Conservation (phyloP, 352 stramenopile species). For the Aphanomyces astaci region DNA sequence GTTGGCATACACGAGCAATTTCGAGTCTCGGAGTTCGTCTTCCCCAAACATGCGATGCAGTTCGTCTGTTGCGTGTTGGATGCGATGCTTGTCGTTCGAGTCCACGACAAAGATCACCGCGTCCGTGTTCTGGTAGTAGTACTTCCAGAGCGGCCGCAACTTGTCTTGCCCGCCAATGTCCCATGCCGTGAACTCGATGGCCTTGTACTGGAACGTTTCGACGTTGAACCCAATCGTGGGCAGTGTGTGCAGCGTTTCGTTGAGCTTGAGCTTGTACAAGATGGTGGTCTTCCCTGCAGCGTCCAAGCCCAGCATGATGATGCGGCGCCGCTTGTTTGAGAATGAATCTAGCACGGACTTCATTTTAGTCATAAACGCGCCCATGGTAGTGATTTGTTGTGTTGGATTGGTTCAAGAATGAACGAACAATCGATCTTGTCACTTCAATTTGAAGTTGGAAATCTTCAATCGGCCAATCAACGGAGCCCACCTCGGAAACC, state of each 20-base stretch:
- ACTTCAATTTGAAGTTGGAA: no score
- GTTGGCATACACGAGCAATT: slow-evolving; percentile 46
- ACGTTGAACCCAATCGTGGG: slow-evolving; percentile 41
- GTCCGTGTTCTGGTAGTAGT: slow-evolving; percentile 25
- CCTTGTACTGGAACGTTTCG: slow-evolving; percentile 35
- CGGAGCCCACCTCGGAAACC: background rate
- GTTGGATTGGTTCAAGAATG: no score
- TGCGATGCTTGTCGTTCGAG: slow-evolving; percentile 20
- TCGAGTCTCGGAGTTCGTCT: slow-evolving; percentile 27
- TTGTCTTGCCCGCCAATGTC: slow-evolving; percentile 27
- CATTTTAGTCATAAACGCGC: slow-evolving; percentile 2
- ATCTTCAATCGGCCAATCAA: background rate
- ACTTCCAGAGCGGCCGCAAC: slow-evolving; percentile 20
- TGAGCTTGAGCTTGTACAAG: slow-evolving; percentile 25
- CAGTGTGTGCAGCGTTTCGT: slow-evolving; percentile 25
- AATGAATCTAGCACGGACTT: background rate
- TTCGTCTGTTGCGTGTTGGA: slow-evolving; percentile 37
- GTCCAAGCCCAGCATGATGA: slow-evolving; percentile 24
- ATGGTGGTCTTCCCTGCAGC: slow-evolving; percentile 27
- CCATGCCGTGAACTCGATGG: slow-evolving; percentile 27
- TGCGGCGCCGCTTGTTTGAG: background rate
- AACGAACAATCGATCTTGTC: no score
- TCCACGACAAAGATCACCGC: slow-evolving; percentile 27
- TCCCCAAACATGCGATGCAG: slow-evolving; percentile 36
- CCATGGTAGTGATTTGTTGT: background rate